A percentile compares a stretch with the other conserved stretches of the same genome.
These are phyloP conservation scores for Phytophthora ramorum DNA, from an alignment of 352 stramenopile species.

Conservation along the genomic window DNA sequence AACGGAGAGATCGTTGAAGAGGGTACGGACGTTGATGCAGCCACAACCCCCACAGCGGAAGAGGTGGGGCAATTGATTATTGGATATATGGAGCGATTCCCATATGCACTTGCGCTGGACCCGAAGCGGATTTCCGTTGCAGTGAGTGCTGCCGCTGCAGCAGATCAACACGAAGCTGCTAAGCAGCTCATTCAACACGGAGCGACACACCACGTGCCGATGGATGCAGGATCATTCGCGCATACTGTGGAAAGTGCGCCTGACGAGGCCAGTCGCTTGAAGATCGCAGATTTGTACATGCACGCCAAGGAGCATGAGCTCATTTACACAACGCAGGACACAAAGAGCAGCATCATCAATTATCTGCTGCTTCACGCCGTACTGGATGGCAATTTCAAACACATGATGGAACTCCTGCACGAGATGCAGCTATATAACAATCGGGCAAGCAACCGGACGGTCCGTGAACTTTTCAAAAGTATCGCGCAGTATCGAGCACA, in stretches of 20 bases:
- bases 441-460: conserved; percentile 43
- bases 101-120: conserved; percentile 45
- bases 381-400: conserved; percentile 73
- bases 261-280: conserved; percentile 49
- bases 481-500: conserved; percentile 57
- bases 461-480: conserved; percentile 60
- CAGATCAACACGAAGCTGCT: conserved; percentile 40
- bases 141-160: conserved; percentile 58
- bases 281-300: conserved; percentile 67
- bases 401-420: conserved; percentile 79
- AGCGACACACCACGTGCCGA: conserved; percentile 41
- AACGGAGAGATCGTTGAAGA: neutral
- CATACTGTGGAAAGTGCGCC: conserved; percentile 61
- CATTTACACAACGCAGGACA: conserved; percentile 59
- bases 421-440: conserved; percentile 81
- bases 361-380: conserved; percentile 70
- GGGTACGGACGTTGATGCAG: neutral
- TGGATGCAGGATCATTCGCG: conserved; percentile 72
- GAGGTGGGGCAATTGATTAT: conserved; percentile 47
- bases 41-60: conserved; percentile 10
- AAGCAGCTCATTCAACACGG: conserved; percentile 56
- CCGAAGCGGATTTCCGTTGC: conserved; percentile 66
- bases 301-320: conserved; percentile 57
- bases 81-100: conserved; percentile 58
- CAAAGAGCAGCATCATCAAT: conserved; percentile 63